Conservation (phyloP, 2,329 filamentous ascomycete species). For the Daldinia sp. region DNA sequence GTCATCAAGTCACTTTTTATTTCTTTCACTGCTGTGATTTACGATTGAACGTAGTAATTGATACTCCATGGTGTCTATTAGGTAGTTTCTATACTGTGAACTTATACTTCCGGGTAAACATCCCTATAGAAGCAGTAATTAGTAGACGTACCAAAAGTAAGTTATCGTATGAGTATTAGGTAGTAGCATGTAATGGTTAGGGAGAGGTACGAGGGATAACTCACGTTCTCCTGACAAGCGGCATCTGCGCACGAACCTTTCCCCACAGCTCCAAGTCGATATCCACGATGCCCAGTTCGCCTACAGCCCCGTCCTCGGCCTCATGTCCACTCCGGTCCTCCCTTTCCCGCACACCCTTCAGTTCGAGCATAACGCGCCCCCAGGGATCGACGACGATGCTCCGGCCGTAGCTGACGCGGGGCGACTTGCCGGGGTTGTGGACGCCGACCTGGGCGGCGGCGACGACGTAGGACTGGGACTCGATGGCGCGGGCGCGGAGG, state of each 20-base stretch:
- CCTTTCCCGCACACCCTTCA: slow-evolving; percentile 60
- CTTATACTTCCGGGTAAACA: slow-evolving; percentile 40
- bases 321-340: slow-evolving; percentile 45
- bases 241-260: slow-evolving; percentile 61
- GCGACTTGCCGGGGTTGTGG: slow-evolving; percentile 58
- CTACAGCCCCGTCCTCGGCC: slow-evolving; percentile 49
- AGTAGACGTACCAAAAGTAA: slow-evolving; percentile 15
- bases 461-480: slow-evolving; percentile 87
- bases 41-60: not conserved
- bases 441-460: slow-evolving; percentile 83
- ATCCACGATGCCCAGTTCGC: slow-evolving; percentile 63
- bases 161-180: not conserved
- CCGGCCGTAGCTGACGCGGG: slow-evolving; percentile 83
- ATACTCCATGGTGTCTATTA: not conserved
- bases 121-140: slow-evolving; percentile 36
- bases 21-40: not conserved
- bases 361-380: slow-evolving; percentile 76
- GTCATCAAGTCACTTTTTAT: slow-evolving; percentile 29
- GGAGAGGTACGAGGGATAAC: slow-evolving; percentile 40
- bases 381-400: slow-evolving; percentile 88
- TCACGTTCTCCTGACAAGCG: slow-evolving; percentile 60
- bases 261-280: slow-evolving; percentile 59
- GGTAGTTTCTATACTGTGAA: not conserved
- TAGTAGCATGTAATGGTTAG: not conserved
- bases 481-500: slow-evolving; percentile 82